Base-by-base conservation (phyloP, 2,329 filamentous ascomycete genomes). In the Ascochyta viciae-villosae region DNA sequence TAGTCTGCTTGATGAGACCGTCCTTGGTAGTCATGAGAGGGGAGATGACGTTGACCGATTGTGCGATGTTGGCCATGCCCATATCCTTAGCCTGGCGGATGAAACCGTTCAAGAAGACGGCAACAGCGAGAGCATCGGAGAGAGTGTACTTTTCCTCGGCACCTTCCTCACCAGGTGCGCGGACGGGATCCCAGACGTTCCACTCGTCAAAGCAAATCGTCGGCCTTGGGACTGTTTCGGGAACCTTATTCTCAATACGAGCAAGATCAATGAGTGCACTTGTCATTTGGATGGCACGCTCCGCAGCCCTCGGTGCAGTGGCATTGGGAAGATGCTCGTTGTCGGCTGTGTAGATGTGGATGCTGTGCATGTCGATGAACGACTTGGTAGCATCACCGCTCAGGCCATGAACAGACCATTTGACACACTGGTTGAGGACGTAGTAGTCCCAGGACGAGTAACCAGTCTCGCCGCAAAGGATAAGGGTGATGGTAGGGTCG, bases 141-240 rank as follows among this genome's bases (percentile, higher is more conserved):
- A 92, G 82, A 0, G 87, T 91, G 77, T 92, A 77, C 41, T 71
- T 74, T 71, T 92, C 89, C 75, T 92, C 89, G 6, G 87, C 90
- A 15, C 90, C 90, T 57, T 83, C 74, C 65, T 89, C 86, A 15
- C 90, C 90, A 0, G 88, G 88, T 0, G 89, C 89, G 8, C 89
- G 84, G 49, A 82, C 80, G 0, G 89, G 88, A 65, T 91, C 89
- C 89, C 89, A 93, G 8, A 92, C 89, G 72, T 92, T 93, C 90
- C 90, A 92, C 75, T 92, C 89, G 71, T 93, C 90, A 70, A 92
- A 92, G 80, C 89, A 92, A 71, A 93, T 91, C 47, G 83, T 88
- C 42, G 86, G 88, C 3, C 83, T 79, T 4, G 84, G 83, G n/a
- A 87, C 83, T 0, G 80, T 78, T 0, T 82, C 76, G 0, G 87